Evolutionary conservation across 768 basidiomycete species (phyloP).

Genomic region (Tulasnella sp.): DNA sequence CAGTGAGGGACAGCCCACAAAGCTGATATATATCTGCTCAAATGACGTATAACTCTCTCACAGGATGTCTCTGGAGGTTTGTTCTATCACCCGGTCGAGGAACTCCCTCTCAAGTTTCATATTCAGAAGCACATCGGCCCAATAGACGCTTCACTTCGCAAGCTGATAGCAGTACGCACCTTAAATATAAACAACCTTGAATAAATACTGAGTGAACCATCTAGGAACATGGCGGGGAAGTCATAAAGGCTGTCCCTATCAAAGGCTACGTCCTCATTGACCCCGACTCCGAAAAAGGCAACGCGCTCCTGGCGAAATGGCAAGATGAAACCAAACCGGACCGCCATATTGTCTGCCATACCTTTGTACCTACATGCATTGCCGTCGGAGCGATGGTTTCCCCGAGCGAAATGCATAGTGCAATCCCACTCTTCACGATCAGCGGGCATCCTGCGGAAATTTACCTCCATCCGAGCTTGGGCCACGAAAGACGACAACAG

Average conservation of each 20-base stretch:
- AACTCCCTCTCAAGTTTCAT: background rate
- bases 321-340: background rate
- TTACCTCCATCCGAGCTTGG: background rate
- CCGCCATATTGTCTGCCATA: conserved; percentile 6
- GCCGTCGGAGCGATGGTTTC: background rate
- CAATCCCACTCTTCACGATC: background rate
- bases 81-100: background rate
- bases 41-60: background rate
- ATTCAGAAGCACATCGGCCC: conserved; percentile 3
- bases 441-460: background rate
- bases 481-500: background rate
- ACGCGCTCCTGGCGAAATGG: background rate
- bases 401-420: background rate
- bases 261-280: conserved; percentile 10
- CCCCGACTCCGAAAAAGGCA: background rate
- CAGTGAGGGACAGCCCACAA: background rate
- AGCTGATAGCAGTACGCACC: background rate
- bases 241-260: background rate
- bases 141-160: background rate
- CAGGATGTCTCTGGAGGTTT: background rate
- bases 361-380: background rate
- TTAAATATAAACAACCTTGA: background rate
- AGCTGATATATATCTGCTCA: background rate
- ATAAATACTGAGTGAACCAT: background rate
- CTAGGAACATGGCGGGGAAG: conserved; percentile 7